phyloP scores from a whole-genome alignment of 2,329 filamentous ascomycete genomes.

The Ophiostoma sp. region DNA sequence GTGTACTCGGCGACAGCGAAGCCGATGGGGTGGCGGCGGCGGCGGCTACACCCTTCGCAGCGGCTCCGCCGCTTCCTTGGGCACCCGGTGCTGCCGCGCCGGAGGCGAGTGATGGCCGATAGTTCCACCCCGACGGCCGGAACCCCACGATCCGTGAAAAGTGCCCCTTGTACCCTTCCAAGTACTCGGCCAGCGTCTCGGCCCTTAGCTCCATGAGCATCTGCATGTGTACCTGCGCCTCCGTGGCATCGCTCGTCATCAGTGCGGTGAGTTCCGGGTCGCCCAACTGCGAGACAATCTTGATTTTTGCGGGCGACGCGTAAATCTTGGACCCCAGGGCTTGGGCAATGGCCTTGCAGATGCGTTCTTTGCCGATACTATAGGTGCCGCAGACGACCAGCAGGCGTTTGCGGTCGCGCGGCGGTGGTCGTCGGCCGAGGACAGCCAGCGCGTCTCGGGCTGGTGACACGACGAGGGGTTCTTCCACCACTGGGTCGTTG shows the following conservation, averaged over 20 bases:
- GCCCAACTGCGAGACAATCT: constrained; percentile 80
- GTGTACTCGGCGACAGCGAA: constrained; percentile 50
- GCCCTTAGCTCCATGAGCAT: constrained; percentile 90
- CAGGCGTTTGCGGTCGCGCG: constrained; percentile 61
- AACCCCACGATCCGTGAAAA: constrained; percentile 90
- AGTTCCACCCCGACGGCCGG: constrained; percentile 92
- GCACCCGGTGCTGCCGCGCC: not conserved
- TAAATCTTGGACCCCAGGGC: constrained; percentile 88
- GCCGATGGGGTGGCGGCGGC: constrained; percentile 53
- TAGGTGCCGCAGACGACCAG: constrained; percentile 95
- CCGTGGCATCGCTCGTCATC: constrained; percentile 75
- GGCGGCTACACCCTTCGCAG: constrained; percentile 41
- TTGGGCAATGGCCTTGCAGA: constrained; percentile 87
- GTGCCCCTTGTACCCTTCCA: constrained; percentile 74
- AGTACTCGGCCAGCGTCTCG: constrained; percentile 87
- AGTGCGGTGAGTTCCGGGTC: constrained; percentile 77
- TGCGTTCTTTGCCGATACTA: constrained; percentile 95
- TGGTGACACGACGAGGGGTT: constrained; percentile 35
- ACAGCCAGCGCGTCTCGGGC: constrained; percentile 30
- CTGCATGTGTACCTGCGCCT: constrained; percentile 97
- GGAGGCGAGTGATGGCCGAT: constrained; percentile 66
- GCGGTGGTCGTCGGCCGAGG: constrained; percentile 27
- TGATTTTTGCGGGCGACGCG: constrained; percentile 77
- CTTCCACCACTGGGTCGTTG: constrained; percentile 20
- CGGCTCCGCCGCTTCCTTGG: not conserved